phyloP scores from a whole-genome alignment of 495 filamentous ascomycete genomes.

The Daldinia vernicosa region DNA sequence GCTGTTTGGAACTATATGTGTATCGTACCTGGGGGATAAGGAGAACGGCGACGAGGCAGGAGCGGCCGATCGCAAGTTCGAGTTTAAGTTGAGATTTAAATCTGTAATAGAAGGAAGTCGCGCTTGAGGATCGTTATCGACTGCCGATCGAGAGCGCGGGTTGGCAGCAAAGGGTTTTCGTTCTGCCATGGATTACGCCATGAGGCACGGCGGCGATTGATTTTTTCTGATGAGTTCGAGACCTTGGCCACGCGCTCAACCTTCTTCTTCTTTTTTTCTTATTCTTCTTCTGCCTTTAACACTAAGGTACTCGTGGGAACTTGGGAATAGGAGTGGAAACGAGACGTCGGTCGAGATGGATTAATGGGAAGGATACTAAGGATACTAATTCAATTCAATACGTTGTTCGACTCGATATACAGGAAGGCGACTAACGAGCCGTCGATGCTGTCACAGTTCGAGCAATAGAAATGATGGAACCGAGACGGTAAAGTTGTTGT shows the following conservation, averaged over 20 bases:
- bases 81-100: constrained; percentile 35
- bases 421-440: constrained; percentile 2
- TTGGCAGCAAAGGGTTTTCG: constrained; percentile 58
- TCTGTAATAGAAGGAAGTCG: constrained; percentile 49
- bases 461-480: constrained; percentile 17
- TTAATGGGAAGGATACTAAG: constrained; percentile 3
- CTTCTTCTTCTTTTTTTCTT: too few relatives aligned
- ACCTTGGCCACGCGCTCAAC: constrained; percentile 12
- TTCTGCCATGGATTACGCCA: constrained; percentile 69
- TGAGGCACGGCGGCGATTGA: constrained; percentile 50
- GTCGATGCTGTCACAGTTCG: background rate
- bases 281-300: background rate
- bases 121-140: constrained; percentile 58
- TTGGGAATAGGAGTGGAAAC: background rate
- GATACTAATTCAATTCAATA: background rate
- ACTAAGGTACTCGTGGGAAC: background rate
- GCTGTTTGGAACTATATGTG: constrained; percentile 6
- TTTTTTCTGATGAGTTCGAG: constrained; percentile 26
- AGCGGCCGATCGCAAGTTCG: constrained; percentile 38
- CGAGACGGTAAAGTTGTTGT: constrained; percentile 8
- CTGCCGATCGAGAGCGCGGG: constrained; percentile 62
- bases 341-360: constrained; percentile 31
- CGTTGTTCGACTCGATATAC: constrained; percentile 20
- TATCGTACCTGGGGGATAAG: constrained; percentile 43
- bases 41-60: constrained; percentile 36